Evolutionary conservation across 768 basidiomycete genomes (phyloP), one percentile per base, ranked within the genome.

Genomic region (Suillus luteus): DNA sequence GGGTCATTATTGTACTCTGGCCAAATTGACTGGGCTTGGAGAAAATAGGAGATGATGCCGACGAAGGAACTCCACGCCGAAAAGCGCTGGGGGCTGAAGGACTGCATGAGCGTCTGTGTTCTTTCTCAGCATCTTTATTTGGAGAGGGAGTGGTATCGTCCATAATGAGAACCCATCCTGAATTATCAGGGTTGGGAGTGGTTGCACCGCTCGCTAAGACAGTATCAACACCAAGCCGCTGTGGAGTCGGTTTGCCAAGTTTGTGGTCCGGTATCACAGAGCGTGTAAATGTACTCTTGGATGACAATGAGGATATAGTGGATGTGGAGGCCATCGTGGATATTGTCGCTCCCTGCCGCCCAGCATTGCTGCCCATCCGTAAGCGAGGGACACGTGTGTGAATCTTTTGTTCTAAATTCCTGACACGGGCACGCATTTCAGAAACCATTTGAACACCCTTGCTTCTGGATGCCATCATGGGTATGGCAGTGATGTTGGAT

Each of bases 361-460:
- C 83, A 52, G 86, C 87, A 60, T 87, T 85, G 70, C 91, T 92
- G 22, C 87, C 88, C 87, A 93, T 91, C 14, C 92, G 89, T 62
- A 94, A 72, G 61, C 92, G 85, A 27, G 92, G 93, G 59, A 95
- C 92, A 51, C 90, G 90, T 51, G 91, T 92, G 70, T 93, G 91
- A 52, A 95, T 91, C 76, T 90, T 92, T 77, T 92, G 91, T 70
- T 94, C 91, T 44, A 95, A 77, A 68, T 88, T 90, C 71, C 82
- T 86, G 37, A 95, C 92, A 59, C 90, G 84, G 44, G 91, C 92
- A 48, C 93, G 86, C 90, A 95, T 93, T 73, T 95, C 93, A 27
- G 91, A 90, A 6, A 94, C 92, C 93, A 95, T 95, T 71, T 95
- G 92, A 3, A 93, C 91, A 33, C 92, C 93, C 73, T 87, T 90